Evolutionary conservation across 2,329 filamentous ascomycete genomes (phyloP).

Genomic region (Biscogniauxia mediterranea): DNA sequence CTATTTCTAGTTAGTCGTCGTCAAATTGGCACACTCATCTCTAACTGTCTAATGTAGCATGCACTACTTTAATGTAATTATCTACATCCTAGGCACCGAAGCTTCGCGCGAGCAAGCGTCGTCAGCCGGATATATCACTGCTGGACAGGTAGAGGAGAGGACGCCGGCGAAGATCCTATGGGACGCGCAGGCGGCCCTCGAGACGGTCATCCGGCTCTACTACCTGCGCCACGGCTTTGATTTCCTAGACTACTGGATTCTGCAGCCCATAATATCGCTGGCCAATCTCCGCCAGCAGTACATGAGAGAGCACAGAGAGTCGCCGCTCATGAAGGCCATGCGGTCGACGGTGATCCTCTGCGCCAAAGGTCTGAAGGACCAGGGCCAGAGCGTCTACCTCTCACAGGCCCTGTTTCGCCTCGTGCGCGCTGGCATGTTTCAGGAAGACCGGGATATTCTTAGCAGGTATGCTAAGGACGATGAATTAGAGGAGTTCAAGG

Average conservation of each 20-base stretch:
- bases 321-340: slow-evolving; percentile 23
- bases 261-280: slow-evolving; percentile 33
- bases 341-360: slow-evolving; percentile 35
- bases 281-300: slow-evolving; percentile 28
- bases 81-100: slow-evolving; percentile 7
- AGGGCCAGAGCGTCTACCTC: slow-evolving; percentile 31
- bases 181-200: slow-evolving; percentile 22
- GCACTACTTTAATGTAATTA: slow-evolving; percentile 16
- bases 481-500: not conserved
- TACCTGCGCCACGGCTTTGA: slow-evolving; percentile 37
- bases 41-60: slow-evolving; percentile 2
- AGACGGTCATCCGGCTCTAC: slow-evolving; percentile 35
- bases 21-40: not conserved
- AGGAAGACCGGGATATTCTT: not conserved
- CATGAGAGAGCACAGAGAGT: slow-evolving; percentile 18
- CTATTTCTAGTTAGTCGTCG: not conserved
- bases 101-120: slow-evolving; percentile 20
- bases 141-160: not conserved
- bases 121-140: slow-evolving; percentile 9
- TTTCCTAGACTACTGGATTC: slow-evolving; percentile 26
- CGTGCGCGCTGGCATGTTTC: slow-evolving; percentile 33
- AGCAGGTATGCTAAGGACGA: not conserved
- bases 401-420: slow-evolving; percentile 31
- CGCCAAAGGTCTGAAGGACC: slow-evolving; percentile 33
- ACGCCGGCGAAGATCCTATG: slow-evolving; percentile 21